These are phyloP conservation scores for Phytopythium litorale DNA, from an alignment of 352 stramenopile species.

Conservation along the genomic window DNA sequence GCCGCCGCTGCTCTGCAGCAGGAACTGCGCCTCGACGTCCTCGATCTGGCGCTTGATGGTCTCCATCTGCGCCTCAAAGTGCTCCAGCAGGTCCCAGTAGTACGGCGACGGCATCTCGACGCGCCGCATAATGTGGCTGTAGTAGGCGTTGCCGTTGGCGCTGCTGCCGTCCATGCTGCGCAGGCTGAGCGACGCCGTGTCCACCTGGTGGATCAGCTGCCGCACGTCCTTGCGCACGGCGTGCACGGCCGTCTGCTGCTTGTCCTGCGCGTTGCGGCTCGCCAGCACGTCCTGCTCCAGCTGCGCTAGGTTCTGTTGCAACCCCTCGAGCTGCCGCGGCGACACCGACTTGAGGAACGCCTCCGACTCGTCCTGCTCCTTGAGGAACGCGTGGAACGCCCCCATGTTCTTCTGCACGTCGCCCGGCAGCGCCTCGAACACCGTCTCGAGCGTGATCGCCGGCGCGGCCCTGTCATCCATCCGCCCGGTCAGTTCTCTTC, in stretches of 20 bases:
- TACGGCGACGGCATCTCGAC: constrained; percentile 79
- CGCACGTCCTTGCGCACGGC: constrained; percentile 69
- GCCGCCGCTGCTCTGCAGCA: constrained; percentile 25
- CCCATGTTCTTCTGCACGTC: constrained; percentile 79
- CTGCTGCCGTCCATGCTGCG: constrained; percentile 57
- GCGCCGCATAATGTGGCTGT: constrained; percentile 64
- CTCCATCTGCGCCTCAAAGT: constrained; percentile 72
- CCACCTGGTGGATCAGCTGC: constrained; percentile 70
- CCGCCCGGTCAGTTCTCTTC: background rate
- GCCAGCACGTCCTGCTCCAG: constrained; percentile 65
- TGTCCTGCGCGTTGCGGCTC: constrained; percentile 53
- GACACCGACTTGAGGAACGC: constrained; percentile 74
- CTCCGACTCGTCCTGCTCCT: constrained; percentile 69
- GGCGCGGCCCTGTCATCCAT: constrained; percentile 12
- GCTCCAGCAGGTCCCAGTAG: constrained; percentile 73
- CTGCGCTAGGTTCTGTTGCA: constrained; percentile 52
- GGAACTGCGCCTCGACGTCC: constrained; percentile 60
- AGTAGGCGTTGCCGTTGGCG: constrained; percentile 28
- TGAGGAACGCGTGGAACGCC: constrained; percentile 71
- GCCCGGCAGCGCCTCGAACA: constrained; percentile 58
- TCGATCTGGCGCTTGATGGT: constrained; percentile 74
- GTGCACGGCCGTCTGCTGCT: constrained; percentile 55
- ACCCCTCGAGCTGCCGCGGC: constrained; percentile 38
- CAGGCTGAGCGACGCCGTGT: constrained; percentile 57
- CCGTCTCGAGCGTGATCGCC: constrained; percentile 69